phyloP scores from a whole-genome alignment of 192 early-diverging fungal species.

The Coemansia sp. region DNA sequence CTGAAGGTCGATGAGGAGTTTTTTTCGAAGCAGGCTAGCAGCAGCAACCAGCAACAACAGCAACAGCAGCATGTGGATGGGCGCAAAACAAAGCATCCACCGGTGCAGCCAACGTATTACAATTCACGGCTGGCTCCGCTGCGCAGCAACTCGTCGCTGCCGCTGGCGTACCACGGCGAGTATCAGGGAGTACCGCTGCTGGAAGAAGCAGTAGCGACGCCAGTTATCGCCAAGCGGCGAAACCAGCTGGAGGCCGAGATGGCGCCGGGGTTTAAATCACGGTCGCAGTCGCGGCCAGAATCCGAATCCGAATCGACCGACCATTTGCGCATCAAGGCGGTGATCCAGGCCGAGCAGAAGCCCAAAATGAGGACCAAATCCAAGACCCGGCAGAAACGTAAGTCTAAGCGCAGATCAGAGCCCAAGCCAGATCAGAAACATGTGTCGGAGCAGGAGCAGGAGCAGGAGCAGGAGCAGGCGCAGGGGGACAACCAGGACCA shows the following conservation, averaged over 20 bases:
- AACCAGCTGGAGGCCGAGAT: background rate
- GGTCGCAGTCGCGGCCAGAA: background rate
- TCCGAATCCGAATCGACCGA: background rate
- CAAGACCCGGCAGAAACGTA: background rate
- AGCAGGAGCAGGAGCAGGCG: too few species aligned
- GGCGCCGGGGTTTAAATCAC: background rate
- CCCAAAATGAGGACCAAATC: background rate
- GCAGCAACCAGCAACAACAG: background rate
- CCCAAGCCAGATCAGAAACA: background rate
- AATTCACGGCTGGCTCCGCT: conserved; percentile 40
- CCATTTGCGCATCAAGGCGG: too few species aligned
- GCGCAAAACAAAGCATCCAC: conserved; percentile 10
- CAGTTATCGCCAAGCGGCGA: background rate
- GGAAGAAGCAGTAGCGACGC: conserved; percentile 5
- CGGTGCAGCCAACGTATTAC: conserved; percentile 26
- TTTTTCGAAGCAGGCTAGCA: background rate
- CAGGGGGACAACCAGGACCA: too few species aligned
- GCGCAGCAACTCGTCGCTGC: conserved; percentile 17
- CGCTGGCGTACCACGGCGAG: conserved; percentile 23
- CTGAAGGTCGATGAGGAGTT: background rate
- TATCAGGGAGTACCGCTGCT: conserved; percentile 41
- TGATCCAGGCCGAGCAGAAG: background rate
- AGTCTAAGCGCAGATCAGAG: background rate
- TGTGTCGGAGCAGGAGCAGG: background rate
- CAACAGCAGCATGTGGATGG: background rate